Evolutionary conservation across 768 basidiomycete genomes (phyloP).

Genomic region (Crepidotus variabilis): DNA sequence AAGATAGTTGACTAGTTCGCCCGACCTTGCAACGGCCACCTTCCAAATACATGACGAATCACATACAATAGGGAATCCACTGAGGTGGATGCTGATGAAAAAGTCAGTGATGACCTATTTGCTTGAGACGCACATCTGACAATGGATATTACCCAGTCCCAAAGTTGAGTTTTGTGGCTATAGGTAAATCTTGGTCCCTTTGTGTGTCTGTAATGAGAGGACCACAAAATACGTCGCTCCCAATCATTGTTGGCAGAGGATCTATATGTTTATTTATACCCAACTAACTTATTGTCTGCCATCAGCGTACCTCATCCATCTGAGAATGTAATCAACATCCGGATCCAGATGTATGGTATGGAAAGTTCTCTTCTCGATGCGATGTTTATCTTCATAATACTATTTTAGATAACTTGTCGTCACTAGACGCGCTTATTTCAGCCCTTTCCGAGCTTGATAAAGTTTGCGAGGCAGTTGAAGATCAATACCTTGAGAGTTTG

Average conservation of each 20-base stretch:
- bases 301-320: constrained; percentile 90
- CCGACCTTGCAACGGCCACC: constrained; percentile 84
- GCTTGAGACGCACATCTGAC: constrained; percentile 1
- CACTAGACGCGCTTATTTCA: constrained; percentile 71
- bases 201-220: not conserved
- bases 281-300: not conserved
- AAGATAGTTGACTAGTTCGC: constrained; percentile 76
- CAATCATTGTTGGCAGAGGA: too few relatives aligned
- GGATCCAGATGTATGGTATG: constrained; percentile 99
- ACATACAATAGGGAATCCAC: constrained; percentile 92
- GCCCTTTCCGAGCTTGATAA: constrained; percentile 78
- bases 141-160: constrained; percentile 48
- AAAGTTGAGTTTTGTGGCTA: constrained; percentile 99
- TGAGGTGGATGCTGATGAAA: constrained; percentile 99
- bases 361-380: constrained; percentile 11
- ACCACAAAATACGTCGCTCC: not conserved
- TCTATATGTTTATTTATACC: too few relatives aligned
- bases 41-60: constrained; percentile 92
- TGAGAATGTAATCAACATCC: constrained; percentile 91
- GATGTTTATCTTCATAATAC: not conserved
- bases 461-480: constrained; percentile 68
- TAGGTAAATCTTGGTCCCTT: constrained; percentile 47
- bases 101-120: constrained; percentile 55
- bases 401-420: constrained; percentile 75
- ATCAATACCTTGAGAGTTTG: constrained; percentile 61